A percentile compares a stretch with the other conserved stretches of the same genome.
phyloP scores from a whole-genome alignment of 2,329 filamentous ascomycete genomes.

The Daldinia sp. region DNA sequence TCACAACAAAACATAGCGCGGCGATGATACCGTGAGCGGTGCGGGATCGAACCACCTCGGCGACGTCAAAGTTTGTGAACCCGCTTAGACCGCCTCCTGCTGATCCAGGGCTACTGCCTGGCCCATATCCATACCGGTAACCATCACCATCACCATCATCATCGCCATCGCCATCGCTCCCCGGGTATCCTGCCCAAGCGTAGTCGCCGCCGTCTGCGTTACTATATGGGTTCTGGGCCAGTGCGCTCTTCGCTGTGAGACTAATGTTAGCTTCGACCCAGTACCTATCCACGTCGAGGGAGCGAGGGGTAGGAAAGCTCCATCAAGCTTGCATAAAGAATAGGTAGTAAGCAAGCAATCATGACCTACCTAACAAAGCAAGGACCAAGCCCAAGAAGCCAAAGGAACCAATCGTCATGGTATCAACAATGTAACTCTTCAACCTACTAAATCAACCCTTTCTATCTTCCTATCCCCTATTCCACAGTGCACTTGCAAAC shows the following conservation, averaged over 20 bases:
- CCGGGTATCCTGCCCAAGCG: background rate
- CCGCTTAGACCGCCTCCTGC: background rate
- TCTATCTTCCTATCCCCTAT: background rate
- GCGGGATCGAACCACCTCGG: conserved; percentile 44
- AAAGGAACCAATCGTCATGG: conserved; percentile 5
- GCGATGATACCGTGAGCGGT: conserved; percentile 54
- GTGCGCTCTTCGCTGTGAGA: background rate
- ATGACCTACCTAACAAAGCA: conserved; percentile 22
- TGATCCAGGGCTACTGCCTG: background rate
- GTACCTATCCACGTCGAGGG: background rate
- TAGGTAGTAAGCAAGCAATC: background rate
- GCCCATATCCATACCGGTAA: background rate
- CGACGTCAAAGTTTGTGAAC: conserved; percentile 42
- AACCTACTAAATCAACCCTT: background rate
- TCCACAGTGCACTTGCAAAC: background rate
- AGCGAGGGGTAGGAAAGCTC: background rate
- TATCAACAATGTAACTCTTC: too few relatives aligned
- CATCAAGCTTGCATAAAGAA: background rate
- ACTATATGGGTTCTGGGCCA: conserved; percentile 7
- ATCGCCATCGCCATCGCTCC: background rate
- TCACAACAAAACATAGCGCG: conserved; percentile 51
- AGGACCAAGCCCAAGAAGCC: conserved; percentile 6
- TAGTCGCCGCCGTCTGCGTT: background rate
- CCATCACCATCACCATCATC: conserved; percentile 1
- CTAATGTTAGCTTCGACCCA: background rate